Evolutionary conservation across 352 stramenopile genomes (phyloP).

Genomic region (Achlya hypogyna): DNA sequence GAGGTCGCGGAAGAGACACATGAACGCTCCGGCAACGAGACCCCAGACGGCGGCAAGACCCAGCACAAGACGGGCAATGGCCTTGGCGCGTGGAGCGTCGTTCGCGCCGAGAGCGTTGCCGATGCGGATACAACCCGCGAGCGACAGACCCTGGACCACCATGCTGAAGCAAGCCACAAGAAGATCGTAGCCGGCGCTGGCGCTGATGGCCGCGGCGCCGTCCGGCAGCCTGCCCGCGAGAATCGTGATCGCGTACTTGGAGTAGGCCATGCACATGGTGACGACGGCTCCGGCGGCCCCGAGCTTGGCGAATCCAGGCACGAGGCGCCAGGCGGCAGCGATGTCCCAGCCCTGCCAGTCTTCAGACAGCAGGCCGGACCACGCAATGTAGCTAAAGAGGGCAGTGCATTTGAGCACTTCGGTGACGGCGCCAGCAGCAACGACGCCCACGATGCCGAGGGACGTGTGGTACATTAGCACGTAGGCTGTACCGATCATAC

Average conservation of each 20-base stretch:
- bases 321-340: not conserved
- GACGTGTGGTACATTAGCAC: not conserved
- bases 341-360: not conserved
- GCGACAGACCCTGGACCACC: not conserved
- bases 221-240: not conserved
- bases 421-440: not conserved
- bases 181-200: not conserved
- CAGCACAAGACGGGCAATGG: not conserved
- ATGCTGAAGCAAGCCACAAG: not conserved
- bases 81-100: not conserved
- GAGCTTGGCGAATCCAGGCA: not conserved
- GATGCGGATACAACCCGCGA: not conserved
- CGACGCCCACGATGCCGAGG: not conserved
- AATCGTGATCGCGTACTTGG: not conserved
- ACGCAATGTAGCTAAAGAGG: not conserved
- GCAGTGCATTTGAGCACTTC: not conserved
- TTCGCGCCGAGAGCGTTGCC: not conserved
- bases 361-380: not conserved
- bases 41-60: not conserved
- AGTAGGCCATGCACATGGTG: not conserved
- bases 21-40: not conserved
- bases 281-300: not conserved
- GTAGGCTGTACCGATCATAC: not conserved
- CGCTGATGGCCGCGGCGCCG: not conserved
- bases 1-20: not conserved